Evolutionary conservation across 805 yeast genomes (phyloP).

Genomic region (Ogataea corticis): DNA sequence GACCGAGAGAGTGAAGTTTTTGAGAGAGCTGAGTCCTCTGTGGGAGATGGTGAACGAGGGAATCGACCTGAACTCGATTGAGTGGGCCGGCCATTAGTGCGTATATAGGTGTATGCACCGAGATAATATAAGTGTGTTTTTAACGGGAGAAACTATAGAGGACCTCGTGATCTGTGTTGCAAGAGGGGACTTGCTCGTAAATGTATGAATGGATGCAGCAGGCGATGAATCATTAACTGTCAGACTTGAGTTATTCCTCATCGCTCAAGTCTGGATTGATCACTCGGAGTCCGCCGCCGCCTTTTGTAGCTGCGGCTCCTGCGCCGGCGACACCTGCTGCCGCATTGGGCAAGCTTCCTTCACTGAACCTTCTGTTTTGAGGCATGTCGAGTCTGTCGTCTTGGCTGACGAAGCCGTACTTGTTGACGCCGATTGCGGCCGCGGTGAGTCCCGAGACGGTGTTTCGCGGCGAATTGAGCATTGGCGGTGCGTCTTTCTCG

Average conservation of each 20-base stretch:
- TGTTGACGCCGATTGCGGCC: conserved; percentile 19
- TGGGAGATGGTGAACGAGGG: conserved; percentile 99
- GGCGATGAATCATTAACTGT: too few species aligned
- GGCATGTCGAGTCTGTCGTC: conserved; percentile 25
- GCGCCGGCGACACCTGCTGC: conserved; percentile 26
- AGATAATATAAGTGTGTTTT: not conserved
- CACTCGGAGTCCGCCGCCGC: conserved; percentile 34
- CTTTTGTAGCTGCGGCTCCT: conserved; percentile 3
- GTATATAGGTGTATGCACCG: not conserved
- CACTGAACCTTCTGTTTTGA: conserved; percentile 35
- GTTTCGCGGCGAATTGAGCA: conserved; percentile 13
- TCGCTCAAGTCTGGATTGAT: conserved; percentile 35
- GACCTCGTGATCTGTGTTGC: too few species aligned
- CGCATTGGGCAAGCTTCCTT: conserved; percentile 38
- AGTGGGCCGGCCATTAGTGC: conserved; percentile 92
- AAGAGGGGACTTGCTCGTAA: too few species aligned
- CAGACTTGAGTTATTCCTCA: conserved; percentile 11
- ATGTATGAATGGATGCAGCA: too few species aligned
- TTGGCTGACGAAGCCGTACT: conserved; percentile 25
- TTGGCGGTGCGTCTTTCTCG: conserved; percentile 13
- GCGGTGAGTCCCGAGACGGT: conserved; percentile 10
- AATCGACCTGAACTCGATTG: conserved; percentile 87
- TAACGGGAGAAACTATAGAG: too few species aligned
- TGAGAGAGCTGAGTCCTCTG: conserved; percentile 89
- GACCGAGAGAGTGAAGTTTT: conserved; percentile 82